These are phyloP conservation scores for Ammopiptanthus mongolicus DNA, from an alignment of 306 rosid genomes.

Conservation along the genomic window DNA sequence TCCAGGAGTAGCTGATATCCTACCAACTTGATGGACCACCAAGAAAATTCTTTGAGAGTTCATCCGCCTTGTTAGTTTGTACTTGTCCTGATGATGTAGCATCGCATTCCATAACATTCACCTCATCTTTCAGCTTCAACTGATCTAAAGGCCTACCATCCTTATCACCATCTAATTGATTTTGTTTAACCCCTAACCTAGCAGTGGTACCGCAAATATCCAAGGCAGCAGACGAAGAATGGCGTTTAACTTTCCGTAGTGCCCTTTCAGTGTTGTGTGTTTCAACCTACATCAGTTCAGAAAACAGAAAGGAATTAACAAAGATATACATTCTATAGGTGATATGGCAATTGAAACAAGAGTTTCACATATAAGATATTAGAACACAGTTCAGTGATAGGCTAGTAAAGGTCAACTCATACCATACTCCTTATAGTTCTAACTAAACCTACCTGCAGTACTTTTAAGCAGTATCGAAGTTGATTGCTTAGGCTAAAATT, in stretches of 20 bases:
- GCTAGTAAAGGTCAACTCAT: background rate
- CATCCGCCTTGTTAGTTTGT: constrained; percentile 35
- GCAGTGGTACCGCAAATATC: constrained; percentile 41
- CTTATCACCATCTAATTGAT: constrained; percentile 30
- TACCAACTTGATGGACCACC: constrained; percentile 94
- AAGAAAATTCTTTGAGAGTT: constrained; percentile 39
- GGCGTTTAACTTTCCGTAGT: constrained; percentile 67
- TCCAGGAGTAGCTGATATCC: constrained; percentile 12
- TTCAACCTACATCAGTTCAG: constrained; percentile 52
- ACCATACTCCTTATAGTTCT: background rate
- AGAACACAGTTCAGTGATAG: background rate
- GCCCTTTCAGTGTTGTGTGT: constrained; percentile 57
- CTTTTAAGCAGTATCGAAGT: background rate
- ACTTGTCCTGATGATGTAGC: constrained; percentile 32
- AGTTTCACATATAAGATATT: background rate
- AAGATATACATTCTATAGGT: background rate
- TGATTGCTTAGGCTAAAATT: background rate
- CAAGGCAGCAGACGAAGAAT: constrained; percentile 39
- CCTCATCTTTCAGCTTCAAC: constrained; percentile 38
- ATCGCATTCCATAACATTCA: constrained; percentile 29
- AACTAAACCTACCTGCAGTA: background rate
- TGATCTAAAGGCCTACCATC: constrained; percentile 23
- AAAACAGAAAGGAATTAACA: constrained; percentile 10
- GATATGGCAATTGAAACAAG: background rate
- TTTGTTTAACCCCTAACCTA: constrained; percentile 24